phyloP scores from a whole-genome alignment of 768 basidiomycete genomes.

The Suillus subluteus region DNA sequence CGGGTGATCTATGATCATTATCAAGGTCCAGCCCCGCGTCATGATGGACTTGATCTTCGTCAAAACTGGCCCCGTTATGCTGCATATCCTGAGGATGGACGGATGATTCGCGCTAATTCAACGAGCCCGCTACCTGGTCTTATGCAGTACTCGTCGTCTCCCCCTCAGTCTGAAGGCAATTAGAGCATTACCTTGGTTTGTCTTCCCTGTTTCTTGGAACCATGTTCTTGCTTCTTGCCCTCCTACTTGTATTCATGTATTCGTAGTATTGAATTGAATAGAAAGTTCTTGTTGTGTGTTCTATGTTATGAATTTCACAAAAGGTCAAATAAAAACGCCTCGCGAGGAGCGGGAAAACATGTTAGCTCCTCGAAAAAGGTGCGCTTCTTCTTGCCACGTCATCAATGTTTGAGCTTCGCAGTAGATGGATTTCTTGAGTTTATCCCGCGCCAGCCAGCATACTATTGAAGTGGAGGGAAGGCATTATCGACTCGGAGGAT shows the following conservation, averaged over 20 bases:
- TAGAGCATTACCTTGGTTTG: conserved; percentile 1
- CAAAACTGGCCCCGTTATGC: neutral
- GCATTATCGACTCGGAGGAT: too few species aligned
- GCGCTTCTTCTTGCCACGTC: too few species aligned
- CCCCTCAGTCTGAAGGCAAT: conserved; percentile 1
- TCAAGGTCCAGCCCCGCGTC: neutral
- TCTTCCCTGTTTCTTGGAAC: neutral
- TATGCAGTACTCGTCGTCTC: neutral
- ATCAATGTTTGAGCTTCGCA: too few species aligned
- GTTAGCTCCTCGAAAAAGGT: neutral
- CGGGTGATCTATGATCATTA: conserved; percentile 1
- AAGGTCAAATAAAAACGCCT: neutral
- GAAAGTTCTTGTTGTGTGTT: conserved; percentile 1
- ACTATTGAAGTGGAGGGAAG: too few species aligned
- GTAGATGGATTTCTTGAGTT: too few species aligned
- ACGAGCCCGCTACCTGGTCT: neutral
- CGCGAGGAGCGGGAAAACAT: neutral
- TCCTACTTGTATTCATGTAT: neutral
- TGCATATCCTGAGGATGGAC: neutral
- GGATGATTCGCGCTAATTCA: neutral
- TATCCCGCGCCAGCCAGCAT: too few species aligned
- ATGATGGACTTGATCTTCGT: neutral
- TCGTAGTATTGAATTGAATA: neutral
- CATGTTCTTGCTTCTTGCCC: neutral
- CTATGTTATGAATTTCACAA: conserved; percentile 3